Base-by-base conservation (phyloP, 208 protist genomes). In the Trypanosoma congolense region DNA sequence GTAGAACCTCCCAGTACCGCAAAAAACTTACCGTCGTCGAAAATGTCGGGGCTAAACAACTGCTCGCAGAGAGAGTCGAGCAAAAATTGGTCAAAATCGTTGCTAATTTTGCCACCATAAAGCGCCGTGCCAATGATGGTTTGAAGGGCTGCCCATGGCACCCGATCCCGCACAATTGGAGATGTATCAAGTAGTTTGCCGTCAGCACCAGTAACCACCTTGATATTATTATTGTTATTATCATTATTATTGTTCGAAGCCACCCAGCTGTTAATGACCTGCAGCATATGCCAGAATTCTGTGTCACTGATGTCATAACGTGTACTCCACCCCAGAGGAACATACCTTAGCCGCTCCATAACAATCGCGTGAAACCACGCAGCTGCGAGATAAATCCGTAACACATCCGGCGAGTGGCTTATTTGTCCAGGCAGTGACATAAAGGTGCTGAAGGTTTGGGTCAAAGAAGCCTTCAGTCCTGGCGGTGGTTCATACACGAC, bases 251-350 rank as follows among this genome's bases (percentile, higher is more conserved):
- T 46, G 16, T 44, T n/a, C 26, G 18, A 30, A 40, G 78, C 71
- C 19, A 93, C 56, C 96, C 97, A 99, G 22, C 79, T 73, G 52
- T 97, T 85, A 22, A 99, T 72, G 5, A 92, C 83, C 28, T 96
- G 81, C 10, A 98, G 45, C 5, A 97, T 91, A 36, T 87, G 92
- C 31, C 82, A 73, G 38, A 98, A 89, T 73, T 99, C 98, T 10
- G 87, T 87, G 35, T 99, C 97, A 52, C 83, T 98, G 78, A 99
- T 99, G 76, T 99, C 98, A 80, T 99, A 99, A 4, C 49, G 50
- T 78, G 98, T 96, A 22, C 83, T 92, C 98, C 98, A 99, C 33
- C 98, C 98, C 5, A 98, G 57, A 18, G 97, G 97, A 54, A 90
- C 73, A 65, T 99, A 99, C 35, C 88, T 65, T 16, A 98, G 59